Evolutionary conservation across 2,329 filamentous ascomycete species (phyloP).

Genomic region (Corniculantispora saksenae): DNA sequence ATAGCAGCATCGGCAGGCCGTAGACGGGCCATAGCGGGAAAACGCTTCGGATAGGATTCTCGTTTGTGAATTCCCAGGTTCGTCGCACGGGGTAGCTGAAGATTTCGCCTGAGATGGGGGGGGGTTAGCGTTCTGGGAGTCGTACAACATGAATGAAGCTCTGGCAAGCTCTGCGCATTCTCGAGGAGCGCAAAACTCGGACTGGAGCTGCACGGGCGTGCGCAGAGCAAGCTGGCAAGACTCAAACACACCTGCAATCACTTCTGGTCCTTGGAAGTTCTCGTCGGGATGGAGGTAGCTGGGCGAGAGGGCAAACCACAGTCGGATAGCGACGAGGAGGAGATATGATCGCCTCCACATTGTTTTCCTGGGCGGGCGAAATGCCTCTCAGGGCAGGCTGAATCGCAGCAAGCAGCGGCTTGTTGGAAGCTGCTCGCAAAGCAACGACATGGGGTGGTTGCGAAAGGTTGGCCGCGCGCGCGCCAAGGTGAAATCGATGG

Average conservation of each 20-base stretch:
- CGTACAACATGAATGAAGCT: neutral
- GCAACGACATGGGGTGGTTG: conserved; percentile 20
- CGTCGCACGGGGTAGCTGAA: conserved; percentile 86
- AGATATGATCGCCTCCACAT: conserved; percentile 96
- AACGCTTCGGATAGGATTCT: conserved; percentile 87
- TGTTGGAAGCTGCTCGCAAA: conserved; percentile 24
- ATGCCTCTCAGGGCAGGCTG: conserved; percentile 17
- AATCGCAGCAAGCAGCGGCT: conserved; percentile 26
- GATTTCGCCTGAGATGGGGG: conserved; percentile 69
- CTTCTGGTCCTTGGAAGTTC: conserved; percentile 97
- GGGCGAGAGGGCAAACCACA: conserved; percentile 91
- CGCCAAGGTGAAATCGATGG: conserved; percentile 16
- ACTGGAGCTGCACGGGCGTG: neutral
- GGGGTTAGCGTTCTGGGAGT: neutral
- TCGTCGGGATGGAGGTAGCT: conserved; percentile 98
- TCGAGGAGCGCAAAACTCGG: neutral
- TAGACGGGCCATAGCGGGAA: conserved; percentile 97
- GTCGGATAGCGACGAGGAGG: conserved; percentile 77
- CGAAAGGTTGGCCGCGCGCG: conserved; percentile 2
- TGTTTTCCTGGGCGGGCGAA: conserved; percentile 23
- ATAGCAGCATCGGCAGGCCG: conserved; percentile 86
- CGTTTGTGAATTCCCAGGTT: conserved; percentile 95
- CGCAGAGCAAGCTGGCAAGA: conserved; percentile 2
- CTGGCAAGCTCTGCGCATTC: neutral
- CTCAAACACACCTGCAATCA: conserved; percentile 78